These are phyloP conservation scores for Phaeosphaeria sp. DNA, from an alignment of 2,329 filamentous ascomycete genomes.

Conservation along the genomic window DNA sequence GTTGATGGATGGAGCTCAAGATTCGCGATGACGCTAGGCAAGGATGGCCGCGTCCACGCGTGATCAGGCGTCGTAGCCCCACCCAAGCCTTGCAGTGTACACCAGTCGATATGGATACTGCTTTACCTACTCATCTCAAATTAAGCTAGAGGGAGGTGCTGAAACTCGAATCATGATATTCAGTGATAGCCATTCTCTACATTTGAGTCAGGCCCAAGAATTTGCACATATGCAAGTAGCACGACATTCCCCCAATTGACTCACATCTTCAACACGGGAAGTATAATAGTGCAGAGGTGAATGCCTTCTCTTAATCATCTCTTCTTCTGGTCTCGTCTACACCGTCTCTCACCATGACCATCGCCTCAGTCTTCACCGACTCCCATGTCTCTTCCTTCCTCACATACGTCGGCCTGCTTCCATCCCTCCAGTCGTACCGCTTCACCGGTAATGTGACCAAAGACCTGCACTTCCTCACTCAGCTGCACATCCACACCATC, in stretches of 20 bases:
- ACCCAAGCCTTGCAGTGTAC: too few relatives aligned
- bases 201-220: background rate
- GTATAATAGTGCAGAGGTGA: too few relatives aligned
- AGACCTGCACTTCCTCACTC: constrained; percentile 46
- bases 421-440: constrained; percentile 11
- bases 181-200: too few relatives aligned
- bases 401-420: constrained; percentile 37
- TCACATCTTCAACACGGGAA: background rate
- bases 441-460: constrained; percentile 9
- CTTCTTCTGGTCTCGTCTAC: too few relatives aligned
- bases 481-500: constrained; percentile 56
- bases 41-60: constrained; percentile 3
- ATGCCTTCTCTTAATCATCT: too few relatives aligned
- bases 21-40: constrained; percentile 6
- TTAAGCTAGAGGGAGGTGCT: background rate
- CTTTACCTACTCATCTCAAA: too few relatives aligned
- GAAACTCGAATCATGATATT: background rate
- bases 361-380: constrained; percentile 27
- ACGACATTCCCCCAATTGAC: background rate
- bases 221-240: background rate
- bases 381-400: constrained; percentile 43
- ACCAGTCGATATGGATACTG: too few relatives aligned
- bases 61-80: background rate
- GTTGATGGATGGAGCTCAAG: background rate
- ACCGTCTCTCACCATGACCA: constrained; percentile 4